Percentiles rank a stretch among this genome's conserved stretches.
These are phyloP conservation scores for Agrocybe pediades DNA, from an alignment of 768 basidiomycete genomes.

Conservation along the genomic window DNA sequence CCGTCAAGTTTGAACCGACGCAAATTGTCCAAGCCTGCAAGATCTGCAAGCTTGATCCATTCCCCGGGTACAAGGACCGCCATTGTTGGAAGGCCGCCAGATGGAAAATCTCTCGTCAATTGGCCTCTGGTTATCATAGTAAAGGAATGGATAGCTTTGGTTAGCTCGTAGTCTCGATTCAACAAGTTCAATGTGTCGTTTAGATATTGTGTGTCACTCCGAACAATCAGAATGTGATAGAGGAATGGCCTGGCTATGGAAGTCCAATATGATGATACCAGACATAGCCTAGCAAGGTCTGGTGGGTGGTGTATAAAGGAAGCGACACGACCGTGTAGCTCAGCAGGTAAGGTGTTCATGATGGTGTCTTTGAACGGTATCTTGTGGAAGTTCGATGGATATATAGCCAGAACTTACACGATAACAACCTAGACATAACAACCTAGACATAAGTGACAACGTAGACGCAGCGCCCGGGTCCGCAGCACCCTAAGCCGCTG, in stretches of 20 bases:
- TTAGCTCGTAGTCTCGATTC: not conserved
- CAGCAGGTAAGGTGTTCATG: not conserved
- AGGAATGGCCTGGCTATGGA: not conserved
- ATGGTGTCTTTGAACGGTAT: too few species aligned
- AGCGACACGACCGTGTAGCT: not conserved
- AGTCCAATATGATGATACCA: not conserved
- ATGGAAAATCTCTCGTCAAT: too few species aligned
- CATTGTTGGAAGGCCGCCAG: too few species aligned
- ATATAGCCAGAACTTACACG: too few species aligned
- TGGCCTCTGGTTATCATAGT: not conserved
- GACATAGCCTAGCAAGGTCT: not conserved
- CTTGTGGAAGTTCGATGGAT: too few species aligned
- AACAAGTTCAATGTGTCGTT: not conserved
- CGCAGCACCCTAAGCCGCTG: too few species aligned
- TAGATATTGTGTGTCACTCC: not conserved
- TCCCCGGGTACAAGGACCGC: not conserved
- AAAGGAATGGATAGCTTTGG: not conserved
- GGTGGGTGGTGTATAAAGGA: not conserved
- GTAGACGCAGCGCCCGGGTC: too few species aligned
- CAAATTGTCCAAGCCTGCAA: not conserved
- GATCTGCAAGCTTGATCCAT: not conserved
- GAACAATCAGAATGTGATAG: not conserved
- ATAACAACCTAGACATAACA: too few species aligned
- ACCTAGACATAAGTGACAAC: too few species aligned
- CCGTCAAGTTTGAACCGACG: not conserved